Percentiles rank a stretch among this genome's conserved stretches.
Conservation (phyloP, 768 basidiomycete species). For the Pleurotus salmoneostramineus region DNA sequence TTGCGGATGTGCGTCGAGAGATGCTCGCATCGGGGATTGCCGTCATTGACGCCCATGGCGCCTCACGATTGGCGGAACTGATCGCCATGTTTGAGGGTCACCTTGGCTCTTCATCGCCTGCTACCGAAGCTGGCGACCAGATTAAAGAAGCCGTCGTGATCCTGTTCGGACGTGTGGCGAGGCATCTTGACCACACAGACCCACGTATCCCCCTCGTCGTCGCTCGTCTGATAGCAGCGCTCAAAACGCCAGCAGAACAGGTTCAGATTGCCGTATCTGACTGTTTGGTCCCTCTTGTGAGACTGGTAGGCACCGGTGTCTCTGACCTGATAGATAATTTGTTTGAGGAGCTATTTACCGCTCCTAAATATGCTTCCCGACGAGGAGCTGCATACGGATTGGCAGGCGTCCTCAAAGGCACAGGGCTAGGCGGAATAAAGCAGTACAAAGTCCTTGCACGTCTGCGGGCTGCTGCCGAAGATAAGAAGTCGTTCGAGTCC, state of each 20-base stretch:
- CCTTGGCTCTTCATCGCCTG: slow-evolving; percentile 49
- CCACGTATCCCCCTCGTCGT: slow-evolving; percentile 77
- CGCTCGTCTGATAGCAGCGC: slow-evolving; percentile 79
- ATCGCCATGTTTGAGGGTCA: slow-evolving; percentile 81
- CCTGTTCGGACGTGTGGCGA: slow-evolving; percentile 87
- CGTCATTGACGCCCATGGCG: slow-evolving; percentile 82
- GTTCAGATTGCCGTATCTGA: slow-evolving; percentile 97
- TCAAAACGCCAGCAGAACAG: slow-evolving; percentile 93
- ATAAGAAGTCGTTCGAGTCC: slow-evolving; percentile 84
- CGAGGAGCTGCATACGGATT: slow-evolving; percentile 97
- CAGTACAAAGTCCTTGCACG: slow-evolving; percentile 75
- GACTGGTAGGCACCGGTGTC: slow-evolving; percentile 58
- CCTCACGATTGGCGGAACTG: slow-evolving; percentile 62
- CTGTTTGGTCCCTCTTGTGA: slow-evolving; percentile 85
- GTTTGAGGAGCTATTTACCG: slow-evolving; percentile 71
- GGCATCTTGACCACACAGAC: slow-evolving; percentile 79
- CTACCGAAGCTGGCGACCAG: slow-evolving; percentile 75
- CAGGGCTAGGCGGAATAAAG: slow-evolving; percentile 82
- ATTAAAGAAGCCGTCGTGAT: slow-evolving; percentile 96
- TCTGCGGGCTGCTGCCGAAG: slow-evolving; percentile 73
- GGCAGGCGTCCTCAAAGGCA: slow-evolving; percentile 90
- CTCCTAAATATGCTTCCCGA: slow-evolving; percentile 86
- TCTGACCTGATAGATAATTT: slow-evolving; percentile 69
- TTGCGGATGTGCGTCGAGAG: slow-evolving; percentile 72
- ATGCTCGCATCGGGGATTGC: slow-evolving; percentile 86